Conservation (phyloP, 2,329 filamentous ascomycete species). For the Pestalotiopsis sp. region DNA sequence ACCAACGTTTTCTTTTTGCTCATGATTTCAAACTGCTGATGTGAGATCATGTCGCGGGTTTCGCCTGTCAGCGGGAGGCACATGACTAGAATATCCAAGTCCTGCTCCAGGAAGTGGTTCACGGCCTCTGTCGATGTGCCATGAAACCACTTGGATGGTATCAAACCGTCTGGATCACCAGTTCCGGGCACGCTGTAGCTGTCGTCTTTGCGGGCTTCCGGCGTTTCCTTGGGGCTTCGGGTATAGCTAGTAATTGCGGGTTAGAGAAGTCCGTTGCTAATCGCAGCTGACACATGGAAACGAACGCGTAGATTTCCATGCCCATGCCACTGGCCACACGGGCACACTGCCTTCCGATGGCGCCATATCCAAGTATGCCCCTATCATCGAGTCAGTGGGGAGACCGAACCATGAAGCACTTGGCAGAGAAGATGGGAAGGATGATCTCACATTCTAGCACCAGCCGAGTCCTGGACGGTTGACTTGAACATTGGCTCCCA, state of each 20-base stretch:
- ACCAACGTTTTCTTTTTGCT: slow-evolving; percentile 50
- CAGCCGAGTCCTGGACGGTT: slow-evolving; percentile 8
- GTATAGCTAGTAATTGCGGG: slow-evolving; percentile 48
- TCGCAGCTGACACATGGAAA: no score
- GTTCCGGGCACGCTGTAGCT: slow-evolving; percentile 68
- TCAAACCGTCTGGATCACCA: slow-evolving; percentile 41
- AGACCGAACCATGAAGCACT: not conserved
- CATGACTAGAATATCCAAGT: slow-evolving; percentile 45
- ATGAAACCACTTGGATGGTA: slow-evolving; percentile 45
- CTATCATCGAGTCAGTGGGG: slow-evolving; percentile 19
- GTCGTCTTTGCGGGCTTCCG: slow-evolving; percentile 58
- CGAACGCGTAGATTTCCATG: slow-evolving; percentile 63
- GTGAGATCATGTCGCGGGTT: slow-evolving; percentile 44
- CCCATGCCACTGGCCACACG: slow-evolving; percentile 60
- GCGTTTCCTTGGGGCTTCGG: slow-evolving; percentile 60
- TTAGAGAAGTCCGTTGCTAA: no score
- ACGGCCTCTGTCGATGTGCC: slow-evolving; percentile 34
- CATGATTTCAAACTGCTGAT: slow-evolving; percentile 40
- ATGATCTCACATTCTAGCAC: slow-evolving; percentile 1
- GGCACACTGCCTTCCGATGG: slow-evolving; percentile 46
- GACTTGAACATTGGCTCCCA: slow-evolving; percentile 7
- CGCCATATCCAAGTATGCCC: slow-evolving; percentile 46
- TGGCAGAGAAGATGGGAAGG: not conserved
- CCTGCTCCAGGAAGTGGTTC: slow-evolving; percentile 41
- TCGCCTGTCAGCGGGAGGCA: slow-evolving; percentile 41